Evolutionary conservation across 192 early-diverging fungal species (phyloP).

Genomic region (Oehlia diaphana): DNA sequence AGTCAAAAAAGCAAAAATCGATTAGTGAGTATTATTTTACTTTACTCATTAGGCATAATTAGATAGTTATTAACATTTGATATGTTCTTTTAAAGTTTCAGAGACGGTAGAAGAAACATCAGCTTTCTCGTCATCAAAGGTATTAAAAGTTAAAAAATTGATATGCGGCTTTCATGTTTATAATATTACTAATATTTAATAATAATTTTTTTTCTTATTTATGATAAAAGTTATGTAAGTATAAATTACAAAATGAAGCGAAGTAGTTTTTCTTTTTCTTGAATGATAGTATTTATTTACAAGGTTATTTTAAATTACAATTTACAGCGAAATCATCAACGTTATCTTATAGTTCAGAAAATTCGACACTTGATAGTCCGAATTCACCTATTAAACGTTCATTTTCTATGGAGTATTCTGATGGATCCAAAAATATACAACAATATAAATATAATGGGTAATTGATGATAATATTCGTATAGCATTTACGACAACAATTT

Average conservation of each 20-base stretch:
- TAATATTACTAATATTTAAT: neutral
- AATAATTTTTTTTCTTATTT: neutral
- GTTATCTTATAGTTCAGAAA: neutral
- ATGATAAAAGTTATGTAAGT: constrained; percentile 16
- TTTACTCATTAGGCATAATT: neutral
- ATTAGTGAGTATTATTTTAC: neutral
- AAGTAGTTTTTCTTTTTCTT: neutral
- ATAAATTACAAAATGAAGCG: neutral
- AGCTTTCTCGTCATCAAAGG: neutral
- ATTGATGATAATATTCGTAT: neutral
- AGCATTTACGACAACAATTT: neutral
- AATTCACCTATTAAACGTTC: neutral
- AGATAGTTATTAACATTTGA: neutral
- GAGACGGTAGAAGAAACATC: neutral
- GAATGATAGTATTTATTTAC: neutral
- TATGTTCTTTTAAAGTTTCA: neutral
- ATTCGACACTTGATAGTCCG: neutral
- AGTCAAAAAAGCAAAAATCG: constrained; percentile 14
- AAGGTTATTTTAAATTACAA: neutral
- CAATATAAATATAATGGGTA: neutral
- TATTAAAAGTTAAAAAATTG: neutral
- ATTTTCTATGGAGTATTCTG: neutral
- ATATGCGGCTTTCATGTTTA: neutral
- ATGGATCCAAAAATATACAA: neutral
- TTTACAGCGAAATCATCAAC: neutral